These are phyloP conservation scores for Flueggea neowawraea DNA, from an alignment of 441 rosid species.

Conservation along the genomic window DNA sequence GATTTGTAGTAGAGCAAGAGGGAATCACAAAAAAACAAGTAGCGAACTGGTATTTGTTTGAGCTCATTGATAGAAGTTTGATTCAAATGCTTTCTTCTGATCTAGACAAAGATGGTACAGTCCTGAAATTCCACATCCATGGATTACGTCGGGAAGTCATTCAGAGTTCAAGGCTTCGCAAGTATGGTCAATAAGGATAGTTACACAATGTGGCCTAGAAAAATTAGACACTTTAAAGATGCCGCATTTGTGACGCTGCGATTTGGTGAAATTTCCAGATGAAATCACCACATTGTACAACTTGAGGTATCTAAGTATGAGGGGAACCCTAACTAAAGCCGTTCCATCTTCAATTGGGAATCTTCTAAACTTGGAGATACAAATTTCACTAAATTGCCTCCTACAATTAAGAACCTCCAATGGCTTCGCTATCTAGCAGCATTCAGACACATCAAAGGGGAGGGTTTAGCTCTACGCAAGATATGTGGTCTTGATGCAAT, in stretches of 20 bases:
- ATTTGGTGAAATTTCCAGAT: constrained; percentile 7
- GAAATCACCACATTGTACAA: constrained; percentile 7
- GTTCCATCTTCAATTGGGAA: constrained; percentile 12
- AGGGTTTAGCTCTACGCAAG: no score
- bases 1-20: constrained; percentile 8
- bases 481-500: no score
- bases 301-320: constrained; percentile 17
- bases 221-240: constrained; percentile 13
- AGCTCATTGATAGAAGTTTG: constrained; percentile 14
- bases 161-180: constrained; percentile 14
- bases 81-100: constrained; percentile 15
- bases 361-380: constrained; percentile 18
- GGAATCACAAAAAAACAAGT: constrained; percentile 21
- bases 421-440: no score
- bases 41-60: constrained; percentile 10
- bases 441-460: no score
- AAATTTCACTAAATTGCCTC: no score
- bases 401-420: no score
- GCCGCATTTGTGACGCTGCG: constrained; percentile 6
- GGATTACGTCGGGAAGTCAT: constrained; percentile 17
- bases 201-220: constrained; percentile 1
- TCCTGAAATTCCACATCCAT: constrained; percentile 18
- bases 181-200: background rate
- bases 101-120: constrained; percentile 10
- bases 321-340: background rate